Base-by-base conservation (phyloP, 1,139 yeast species). In the Protomyces inundatus region DNA sequence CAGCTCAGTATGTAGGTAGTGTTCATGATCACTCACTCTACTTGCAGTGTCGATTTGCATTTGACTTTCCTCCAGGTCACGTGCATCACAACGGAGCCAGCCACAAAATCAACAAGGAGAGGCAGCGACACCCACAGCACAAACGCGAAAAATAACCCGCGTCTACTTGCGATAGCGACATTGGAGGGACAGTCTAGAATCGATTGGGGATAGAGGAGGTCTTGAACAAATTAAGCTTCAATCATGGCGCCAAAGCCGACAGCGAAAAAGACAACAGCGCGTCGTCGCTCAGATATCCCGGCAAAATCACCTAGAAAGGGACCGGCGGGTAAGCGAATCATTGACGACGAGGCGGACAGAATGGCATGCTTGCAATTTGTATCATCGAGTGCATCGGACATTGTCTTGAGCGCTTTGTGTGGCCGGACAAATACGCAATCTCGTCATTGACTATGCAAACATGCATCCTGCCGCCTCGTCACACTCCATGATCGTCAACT, bases 291-390 rank as follows among this genome's bases (percentile, higher is more conserved):
- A n/a, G 16, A 50, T n/a, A 32, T 32, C 16, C 52, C 60, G 52
- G 54, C 54, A 12, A 57, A 57, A 50, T 57, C 61, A 30, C 61
- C 61, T 23, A 53, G 61, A 16, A 57, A 57, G 50, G 53, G 33
- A 5, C 61, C 61, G 3, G 61, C 54, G 7, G 33, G 48, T 42
- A 9, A 42, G 48, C 9, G 7, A 14, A 39, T 12, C 23, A 23
- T 23, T 23, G 23, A 23, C 23, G 23, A 23, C 23, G 23, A 23
- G 23, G 23, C 23, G 23, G 23, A 23, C 23, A 23, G 23, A 23
- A 23, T 23, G 23, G 23, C 23, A 23, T 23, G 23, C 23, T 23
- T 23, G 23, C 23, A 23, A 23, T 23, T 2, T 23, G 23, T 23
- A 23, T 23, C 2, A 23, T 23, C 23, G 23, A 23, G 23, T 23